phyloP scores from a whole-genome alignment of 345 rosid species.

The thale cress (Arabidopsis thaliana) region TAIR10.1 NC_003076.8:1220501-1221000 shows the following conservation, averaged over 20 bases:
- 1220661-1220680: background rate
- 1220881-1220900: constrained; percentile 20
- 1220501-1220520: background rate
- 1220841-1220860: background rate
- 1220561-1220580: background rate
- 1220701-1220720: too few relatives aligned
- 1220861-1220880: constrained; percentile 27
- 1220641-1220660: background rate
- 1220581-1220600: constrained; percentile 1
- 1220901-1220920: constrained; percentile 30
- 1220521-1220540: background rate
- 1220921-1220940: constrained; percentile 37
- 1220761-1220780: constrained; percentile 3
- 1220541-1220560: background rate
- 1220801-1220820: background rate
- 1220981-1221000: constrained; percentile 15
- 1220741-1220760: background rate
- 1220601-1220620: background rate
- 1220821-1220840: constrained; percentile 21
- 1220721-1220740: background rate
- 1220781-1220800: background rate
- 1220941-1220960: constrained; percentile 35
- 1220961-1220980: constrained; percentile 6
- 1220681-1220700: background rate
- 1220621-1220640: background rate